Evolutionary conservation across 2,329 filamentous ascomycete species (phyloP).

Genomic region (Aspergillus sp.): DNA sequence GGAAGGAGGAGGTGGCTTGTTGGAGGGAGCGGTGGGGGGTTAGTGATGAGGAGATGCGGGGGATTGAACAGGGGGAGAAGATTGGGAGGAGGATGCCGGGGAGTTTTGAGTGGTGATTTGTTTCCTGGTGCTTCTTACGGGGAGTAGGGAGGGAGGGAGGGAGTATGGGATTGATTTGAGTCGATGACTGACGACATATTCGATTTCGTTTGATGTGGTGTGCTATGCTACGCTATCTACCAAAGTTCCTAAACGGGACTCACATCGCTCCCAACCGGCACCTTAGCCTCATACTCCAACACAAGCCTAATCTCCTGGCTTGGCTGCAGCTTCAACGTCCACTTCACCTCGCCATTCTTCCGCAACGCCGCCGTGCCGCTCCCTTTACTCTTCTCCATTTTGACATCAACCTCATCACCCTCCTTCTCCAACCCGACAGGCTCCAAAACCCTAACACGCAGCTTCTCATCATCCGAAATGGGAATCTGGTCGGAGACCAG

Average conservation of each 20-base stretch:
- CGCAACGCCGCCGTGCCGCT: slow-evolving; percentile 58
- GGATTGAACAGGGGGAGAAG: slow-evolving; percentile 1
- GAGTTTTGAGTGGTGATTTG: slow-evolving; percentile 27
- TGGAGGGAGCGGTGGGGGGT: slow-evolving; percentile 42
- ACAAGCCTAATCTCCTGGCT: slow-evolving; percentile 61
- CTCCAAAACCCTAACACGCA: slow-evolving; percentile 34
- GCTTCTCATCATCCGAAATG: slow-evolving; percentile 36
- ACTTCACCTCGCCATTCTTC: slow-evolving; percentile 62
- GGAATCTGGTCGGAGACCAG: slow-evolving; percentile 40
- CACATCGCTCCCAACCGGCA: slow-evolving; percentile 48
- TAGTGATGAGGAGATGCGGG: slow-evolving; percentile 19
- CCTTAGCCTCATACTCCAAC: slow-evolving; percentile 65
- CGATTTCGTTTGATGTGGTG: neutral
- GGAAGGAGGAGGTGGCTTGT: slow-evolving; percentile 38
- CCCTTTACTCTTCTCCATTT: slow-evolving; percentile 55
- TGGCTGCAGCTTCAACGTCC: slow-evolving; percentile 63
- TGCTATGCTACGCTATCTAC: neutral
- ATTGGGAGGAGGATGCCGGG: slow-evolving; percentile 26
- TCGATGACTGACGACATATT: too few species aligned
- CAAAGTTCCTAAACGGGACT: neutral
- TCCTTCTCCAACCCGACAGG: slow-evolving; percentile 34
- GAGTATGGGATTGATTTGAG: too few species aligned
- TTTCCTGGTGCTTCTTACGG: neutral
- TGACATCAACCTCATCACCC: slow-evolving; percentile 23
- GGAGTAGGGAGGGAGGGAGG: too few species aligned